These are phyloP conservation scores for Cladosporium halotolerans DNA, from an alignment of 2,329 filamentous ascomycete genomes.

Conservation along the genomic window DNA sequence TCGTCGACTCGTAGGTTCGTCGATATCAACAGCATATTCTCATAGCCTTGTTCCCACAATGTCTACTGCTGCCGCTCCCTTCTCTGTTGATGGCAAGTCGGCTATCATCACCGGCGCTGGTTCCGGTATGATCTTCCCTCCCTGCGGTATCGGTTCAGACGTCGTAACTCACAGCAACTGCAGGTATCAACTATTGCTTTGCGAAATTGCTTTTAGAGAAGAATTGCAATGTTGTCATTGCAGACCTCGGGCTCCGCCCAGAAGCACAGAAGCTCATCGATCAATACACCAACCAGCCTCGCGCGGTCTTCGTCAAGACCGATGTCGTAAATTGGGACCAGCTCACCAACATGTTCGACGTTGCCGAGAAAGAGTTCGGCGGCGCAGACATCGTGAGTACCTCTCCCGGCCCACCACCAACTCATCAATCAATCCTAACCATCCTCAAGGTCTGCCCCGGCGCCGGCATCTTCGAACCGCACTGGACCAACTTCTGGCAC, in stretches of 20 bases:
- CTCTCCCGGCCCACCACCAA: conserved; percentile 27
- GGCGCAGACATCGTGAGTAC: conserved; percentile 40
- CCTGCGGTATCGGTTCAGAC: background rate
- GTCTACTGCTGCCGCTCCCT: conserved; percentile 12
- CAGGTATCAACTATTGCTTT: conserved; percentile 45
- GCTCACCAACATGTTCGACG: conserved; percentile 44
- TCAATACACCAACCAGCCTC: conserved; percentile 29
- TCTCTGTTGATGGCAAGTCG: conserved; percentile 34
- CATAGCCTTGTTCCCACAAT: no score
- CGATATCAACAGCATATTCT: no score
- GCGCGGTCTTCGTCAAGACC: conserved; percentile 40
- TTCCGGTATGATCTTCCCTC: conserved; percentile 25
- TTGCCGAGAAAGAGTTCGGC: conserved; percentile 44
- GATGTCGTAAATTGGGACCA: conserved; percentile 47
- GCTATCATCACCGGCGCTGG: conserved; percentile 43
- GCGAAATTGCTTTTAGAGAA: conserved; percentile 38
- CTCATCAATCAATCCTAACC: conserved; percentile 16
- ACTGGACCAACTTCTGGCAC: conserved; percentile 45
- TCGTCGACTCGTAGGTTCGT: no score
- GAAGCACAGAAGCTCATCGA: conserved; percentile 41
- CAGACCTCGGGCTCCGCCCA: conserved; percentile 42
- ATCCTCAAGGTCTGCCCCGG: conserved; percentile 37
- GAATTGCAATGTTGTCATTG: conserved; percentile 44
- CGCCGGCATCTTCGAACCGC: conserved; percentile 44
- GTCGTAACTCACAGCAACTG: background rate